Conservation (phyloP, 2,329 filamentous ascomycete genomes). For the Sporothrix schenckii region DNA sequence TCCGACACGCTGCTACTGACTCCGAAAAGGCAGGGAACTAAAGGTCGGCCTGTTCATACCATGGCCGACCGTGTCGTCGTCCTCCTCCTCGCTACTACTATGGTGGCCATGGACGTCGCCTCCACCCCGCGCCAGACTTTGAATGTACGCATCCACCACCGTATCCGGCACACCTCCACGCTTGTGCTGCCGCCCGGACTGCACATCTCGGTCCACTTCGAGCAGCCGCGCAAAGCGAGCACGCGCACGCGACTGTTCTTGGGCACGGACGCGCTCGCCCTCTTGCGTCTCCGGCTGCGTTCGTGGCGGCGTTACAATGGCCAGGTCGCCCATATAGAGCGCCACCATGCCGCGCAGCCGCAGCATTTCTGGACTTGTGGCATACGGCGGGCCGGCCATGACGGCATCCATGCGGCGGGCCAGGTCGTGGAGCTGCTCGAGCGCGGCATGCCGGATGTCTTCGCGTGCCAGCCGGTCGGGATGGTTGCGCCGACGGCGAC, state of each 20-base stretch:
- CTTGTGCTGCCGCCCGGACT: conserved; percentile 26
- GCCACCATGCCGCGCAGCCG: conserved; percentile 73
- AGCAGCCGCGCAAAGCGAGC: conserved; percentile 46
- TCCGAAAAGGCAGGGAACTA: conserved; percentile 42
- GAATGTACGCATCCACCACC: conserved; percentile 31
- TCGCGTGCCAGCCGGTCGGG: conserved; percentile 43
- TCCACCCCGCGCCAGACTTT: background rate
- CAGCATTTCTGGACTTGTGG: conserved; percentile 66
- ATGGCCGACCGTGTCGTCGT: conserved; percentile 39
- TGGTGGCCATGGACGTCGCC: background rate
- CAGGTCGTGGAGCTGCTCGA: conserved; percentile 64
- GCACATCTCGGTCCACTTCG: conserved; percentile 36
- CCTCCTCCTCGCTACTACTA: conserved; percentile 38
- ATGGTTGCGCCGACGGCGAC: background rate
- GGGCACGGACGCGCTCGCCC: conserved; percentile 43
- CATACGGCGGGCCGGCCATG: conserved; percentile 70
- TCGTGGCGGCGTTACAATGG: conserved; percentile 47
- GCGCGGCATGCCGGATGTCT: conserved; percentile 53
- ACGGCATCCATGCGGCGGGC: conserved; percentile 70
- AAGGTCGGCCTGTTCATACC: conserved; percentile 41
- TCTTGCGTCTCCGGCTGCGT: conserved; percentile 40
- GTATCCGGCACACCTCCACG: conserved; percentile 27
- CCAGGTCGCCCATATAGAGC: conserved; percentile 74
- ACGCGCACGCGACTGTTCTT: conserved; percentile 46
- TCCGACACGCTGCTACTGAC: background rate